A percentile compares a stretch with the other conserved stretches of the same genome.
These are phyloP conservation scores for Agapanthus africanus DNA, from an alignment of 106 monocot genomes.

Conservation along the genomic window DNA sequence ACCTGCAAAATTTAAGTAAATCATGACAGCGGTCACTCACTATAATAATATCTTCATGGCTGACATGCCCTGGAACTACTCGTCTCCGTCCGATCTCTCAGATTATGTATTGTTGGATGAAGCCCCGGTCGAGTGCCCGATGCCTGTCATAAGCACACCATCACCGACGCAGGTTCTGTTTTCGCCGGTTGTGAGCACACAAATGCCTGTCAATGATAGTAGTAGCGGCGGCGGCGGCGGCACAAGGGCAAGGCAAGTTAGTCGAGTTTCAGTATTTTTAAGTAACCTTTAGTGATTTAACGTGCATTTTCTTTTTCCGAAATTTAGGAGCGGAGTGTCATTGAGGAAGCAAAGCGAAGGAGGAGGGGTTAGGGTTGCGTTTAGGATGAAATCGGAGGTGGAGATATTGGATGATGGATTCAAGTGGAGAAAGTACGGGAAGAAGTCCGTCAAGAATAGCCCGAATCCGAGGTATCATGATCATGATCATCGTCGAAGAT, in stretches of 20 bases:
- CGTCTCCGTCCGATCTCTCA: conserved; percentile 19
- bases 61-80: conserved; percentile 7
- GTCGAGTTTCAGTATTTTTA: too few relatives aligned
- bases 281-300: too few relatives aligned
- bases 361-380: conserved; percentile 10
- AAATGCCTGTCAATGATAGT: neutral
- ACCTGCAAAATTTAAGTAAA: neutral
- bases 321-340: neutral
- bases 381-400: conserved; percentile 20
- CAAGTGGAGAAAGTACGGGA: conserved; percentile 36
- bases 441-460: conserved; percentile 28
- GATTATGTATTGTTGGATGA: conserved; percentile 12
- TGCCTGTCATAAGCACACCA: too few relatives aligned
- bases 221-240: too few relatives aligned
- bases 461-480: conserved; percentile 31
- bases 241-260: too few relatives aligned
- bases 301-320: too few relatives aligned
- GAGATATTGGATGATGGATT: conserved; percentile 28
- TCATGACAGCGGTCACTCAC: neutral
- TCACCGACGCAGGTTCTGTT: neutral
- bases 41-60: neutral
- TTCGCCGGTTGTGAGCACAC: too few relatives aligned
- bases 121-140: neutral
- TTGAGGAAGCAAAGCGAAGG: neutral
- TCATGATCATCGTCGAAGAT: too few relatives aligned